phyloP scores from a whole-genome alignment of 2,329 filamentous ascomycete species.

The Rutstroemia sp. region DNA sequence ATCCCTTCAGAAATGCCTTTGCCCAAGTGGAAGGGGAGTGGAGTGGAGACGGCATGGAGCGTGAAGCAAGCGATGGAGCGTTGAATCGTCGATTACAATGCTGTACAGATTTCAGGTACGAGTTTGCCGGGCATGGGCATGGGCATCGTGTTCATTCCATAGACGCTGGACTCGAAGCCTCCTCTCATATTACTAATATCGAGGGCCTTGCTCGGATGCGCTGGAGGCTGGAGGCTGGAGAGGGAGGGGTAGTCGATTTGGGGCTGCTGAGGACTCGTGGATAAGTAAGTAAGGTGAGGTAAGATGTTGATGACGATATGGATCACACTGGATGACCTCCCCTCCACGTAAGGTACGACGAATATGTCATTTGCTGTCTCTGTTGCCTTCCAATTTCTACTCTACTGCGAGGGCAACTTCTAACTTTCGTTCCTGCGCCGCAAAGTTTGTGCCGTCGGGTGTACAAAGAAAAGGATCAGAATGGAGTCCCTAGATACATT shows the following conservation, averaged over 20 bases:
- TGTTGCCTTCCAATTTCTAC: background rate
- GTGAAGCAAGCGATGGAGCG: background rate
- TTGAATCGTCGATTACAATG: background rate
- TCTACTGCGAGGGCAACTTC: too few relatives aligned
- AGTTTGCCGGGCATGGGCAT: background rate
- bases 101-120: background rate
- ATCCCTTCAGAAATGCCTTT: background rate
- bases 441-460: background rate
- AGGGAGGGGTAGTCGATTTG: background rate
- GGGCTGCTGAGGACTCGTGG: background rate
- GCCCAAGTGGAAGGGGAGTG: background rate
- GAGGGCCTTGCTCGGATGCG: background rate
- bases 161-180: background rate
- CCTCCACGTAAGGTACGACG: slow-evolving; percentile 5
- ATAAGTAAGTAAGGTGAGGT: background rate
- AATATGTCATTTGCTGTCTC: slow-evolving; percentile 4
- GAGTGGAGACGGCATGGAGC: background rate
- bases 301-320: background rate
- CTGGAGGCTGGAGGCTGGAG: background rate
- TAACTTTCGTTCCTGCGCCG: slow-evolving; percentile 4
- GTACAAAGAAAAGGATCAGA: background rate
- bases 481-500: background rate
- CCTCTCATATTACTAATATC: background rate
- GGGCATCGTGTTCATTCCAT: background rate
- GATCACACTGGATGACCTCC: background rate